Evolutionary conservation across 805 yeast species (phyloP).

Genomic region (Debaryomyces castellii): DNA sequence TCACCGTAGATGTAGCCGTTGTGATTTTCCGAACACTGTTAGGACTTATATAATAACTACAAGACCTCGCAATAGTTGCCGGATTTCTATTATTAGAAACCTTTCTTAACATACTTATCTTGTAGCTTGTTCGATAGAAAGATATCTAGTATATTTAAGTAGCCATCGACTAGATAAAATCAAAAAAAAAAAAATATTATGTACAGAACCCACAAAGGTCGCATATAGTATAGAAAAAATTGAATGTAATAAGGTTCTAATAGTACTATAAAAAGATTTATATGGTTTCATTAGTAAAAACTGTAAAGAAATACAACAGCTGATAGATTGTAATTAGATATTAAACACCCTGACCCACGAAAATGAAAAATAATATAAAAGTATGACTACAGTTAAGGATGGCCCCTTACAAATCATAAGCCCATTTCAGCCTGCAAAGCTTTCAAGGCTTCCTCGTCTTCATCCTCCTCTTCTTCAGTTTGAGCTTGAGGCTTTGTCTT

Average conservation of each 20-base stretch:
- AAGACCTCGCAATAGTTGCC: neutral
- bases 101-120: conserved; percentile 4
- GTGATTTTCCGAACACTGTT: neutral
- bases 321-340: neutral
- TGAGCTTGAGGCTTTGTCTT: conserved; percentile 39
- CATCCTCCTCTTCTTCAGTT: conserved; percentile 62
- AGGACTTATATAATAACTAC: neutral
- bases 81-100: neutral
- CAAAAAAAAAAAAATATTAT: conserved; percentile 1
- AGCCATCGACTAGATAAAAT: conserved; percentile 1
- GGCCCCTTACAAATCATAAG: conserved; percentile 34
- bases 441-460: conserved; percentile 78
- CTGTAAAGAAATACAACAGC: neutral
- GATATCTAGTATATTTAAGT: neutral
- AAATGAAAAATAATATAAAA: conserved; percentile 1
- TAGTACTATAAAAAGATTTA: neutral
- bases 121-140: neutral
- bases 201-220: neutral
- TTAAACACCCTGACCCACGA: conserved; percentile 3
- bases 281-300: neutral
- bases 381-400: neutral
- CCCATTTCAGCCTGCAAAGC: conserved; percentile 89
- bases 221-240: neutral
- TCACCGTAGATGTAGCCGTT: conserved; percentile 2
- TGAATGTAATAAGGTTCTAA: neutral